phyloP scores from a whole-genome alignment of 345 rosid genomes.

The Mangifera indica region DNA sequence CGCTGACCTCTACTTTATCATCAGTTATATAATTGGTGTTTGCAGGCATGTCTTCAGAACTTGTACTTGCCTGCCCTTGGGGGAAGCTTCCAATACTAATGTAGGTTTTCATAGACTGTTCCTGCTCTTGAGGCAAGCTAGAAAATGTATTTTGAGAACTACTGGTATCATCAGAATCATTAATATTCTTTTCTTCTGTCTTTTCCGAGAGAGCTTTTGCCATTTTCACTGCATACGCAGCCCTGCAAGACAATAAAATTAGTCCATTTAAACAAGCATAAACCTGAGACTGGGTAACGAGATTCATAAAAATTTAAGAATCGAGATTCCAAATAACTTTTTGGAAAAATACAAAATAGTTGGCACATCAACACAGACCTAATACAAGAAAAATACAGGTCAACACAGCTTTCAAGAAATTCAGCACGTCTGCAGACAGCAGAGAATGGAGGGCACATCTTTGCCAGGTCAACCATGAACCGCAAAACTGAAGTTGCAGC shows the following conservation, averaged over 20 bases:
- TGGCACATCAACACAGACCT: constrained; percentile 58
- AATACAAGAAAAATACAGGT: constrained; percentile 92
- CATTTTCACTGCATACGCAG: constrained; percentile 84
- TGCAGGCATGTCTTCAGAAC: constrained; percentile 69
- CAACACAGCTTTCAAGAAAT: constrained; percentile 86
- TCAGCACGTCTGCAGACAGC: constrained; percentile 91
- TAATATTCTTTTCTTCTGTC: constrained; percentile 74
- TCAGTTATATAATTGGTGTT: constrained; percentile 40
- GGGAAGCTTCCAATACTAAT: constrained; percentile 89
- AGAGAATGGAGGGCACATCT: constrained; percentile 94
- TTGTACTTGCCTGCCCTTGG: constrained; percentile 75
- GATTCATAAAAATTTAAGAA: constrained; percentile 11
- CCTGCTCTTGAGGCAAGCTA: constrained; percentile 84
- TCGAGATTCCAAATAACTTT: constrained; percentile 7
- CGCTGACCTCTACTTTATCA: constrained; percentile 49
- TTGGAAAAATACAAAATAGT: constrained; percentile 18
- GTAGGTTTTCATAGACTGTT: constrained; percentile 77
- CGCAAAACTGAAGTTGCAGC: constrained; percentile 94
- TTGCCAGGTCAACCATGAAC: constrained; percentile 99
- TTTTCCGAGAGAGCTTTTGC: constrained; percentile 71
- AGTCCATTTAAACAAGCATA: not conserved
- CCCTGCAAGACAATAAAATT: constrained; percentile 50
- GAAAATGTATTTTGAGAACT: constrained; percentile 83
- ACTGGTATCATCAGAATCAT: constrained; percentile 67
- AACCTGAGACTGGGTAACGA: constrained; percentile 14